Base-by-base conservation (phyloP, 805 yeast species). In the Wickerhamiella sorbophila region DNA sequence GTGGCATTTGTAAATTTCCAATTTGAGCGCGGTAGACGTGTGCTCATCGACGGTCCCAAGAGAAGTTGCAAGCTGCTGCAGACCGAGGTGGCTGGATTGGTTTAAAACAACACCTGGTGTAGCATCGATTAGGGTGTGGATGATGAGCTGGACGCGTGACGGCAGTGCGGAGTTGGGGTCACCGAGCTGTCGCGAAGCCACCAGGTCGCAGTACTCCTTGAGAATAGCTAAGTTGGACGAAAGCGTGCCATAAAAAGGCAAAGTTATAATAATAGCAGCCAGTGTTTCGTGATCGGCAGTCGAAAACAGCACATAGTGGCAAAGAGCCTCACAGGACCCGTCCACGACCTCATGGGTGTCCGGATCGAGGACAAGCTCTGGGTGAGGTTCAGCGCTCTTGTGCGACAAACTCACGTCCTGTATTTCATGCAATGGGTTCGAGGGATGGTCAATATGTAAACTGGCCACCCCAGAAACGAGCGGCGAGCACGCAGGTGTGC, bases 51-150 rank as follows among this genome's bases (percentile, higher is more conserved):
- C 69, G 27, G 75, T 61, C 2, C 66, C 54, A 17, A 74, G 58
- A 6, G 66, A 55, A 34, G 63, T 68, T 17, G 82, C 58, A 20
- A 82, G 56, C 39, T 68, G 69, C 54, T 74, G 67, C 3, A 79
- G 59, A n/a, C 67, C 64, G 17, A 75, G 75, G 36, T 76, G 74
- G 29, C 79, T 67, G 22, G 70, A 69, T 3, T 73, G 69, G 43
- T 80, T 82, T 35, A 86, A 60, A 15, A 84, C 57, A 66, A 78
- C 75, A 3, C 94, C 88, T 10, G 75, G 69, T 48, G 79, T 79
- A 38, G 71, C 67, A 19, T 68, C 73, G 27, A 70, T 66, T 9
- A 81, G 66, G 5, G 76, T 75, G 31, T 69, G 65, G 3, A 79
- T 69, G 3, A 79, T 70, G 24, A 67, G 49, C 5, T 72, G 61